Conservation (phyloP, 140 eudicot genomes). For the Oenanthe javanica region DNA sequence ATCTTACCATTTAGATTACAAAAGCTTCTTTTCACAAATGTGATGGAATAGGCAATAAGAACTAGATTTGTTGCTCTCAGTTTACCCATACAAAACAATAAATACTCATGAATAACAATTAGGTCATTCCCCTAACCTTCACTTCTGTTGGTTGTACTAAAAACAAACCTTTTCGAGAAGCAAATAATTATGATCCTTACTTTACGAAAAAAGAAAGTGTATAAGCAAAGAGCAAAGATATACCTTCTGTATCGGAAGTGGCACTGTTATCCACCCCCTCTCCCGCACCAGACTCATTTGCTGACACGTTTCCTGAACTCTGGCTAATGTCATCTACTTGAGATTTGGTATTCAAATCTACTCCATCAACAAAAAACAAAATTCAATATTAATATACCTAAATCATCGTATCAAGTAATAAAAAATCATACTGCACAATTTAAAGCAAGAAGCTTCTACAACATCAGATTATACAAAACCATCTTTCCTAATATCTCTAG, state of each 20-base stretch:
- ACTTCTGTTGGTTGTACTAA: background rate
- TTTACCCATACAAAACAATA: background rate
- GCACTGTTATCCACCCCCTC: conserved; percentile 21
- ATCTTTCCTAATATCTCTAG: background rate
- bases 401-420: background rate
- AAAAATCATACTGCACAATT: background rate
- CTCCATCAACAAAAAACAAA: conserved; percentile 9
- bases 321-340: conserved; percentile 22
- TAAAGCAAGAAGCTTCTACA: background rate
- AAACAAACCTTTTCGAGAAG: background rate
- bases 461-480: too few species aligned
- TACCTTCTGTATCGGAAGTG: conserved; percentile 22
- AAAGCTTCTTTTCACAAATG: background rate
- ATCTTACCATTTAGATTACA: background rate
- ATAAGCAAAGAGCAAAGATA: conserved; percentile 6
- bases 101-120: background rate
- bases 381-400: background rate
- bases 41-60: background rate
- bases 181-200: background rate
- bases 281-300: conserved; percentile 9
- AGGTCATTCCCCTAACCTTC: background rate
- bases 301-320: conserved; percentile 21
- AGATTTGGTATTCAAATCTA: conserved; percentile 27
- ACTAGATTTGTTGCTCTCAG: too few species aligned
- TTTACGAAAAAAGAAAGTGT: background rate